phyloP scores from a whole-genome alignment of 31 red algal genomes.

The Endocladia muricata region DNA sequence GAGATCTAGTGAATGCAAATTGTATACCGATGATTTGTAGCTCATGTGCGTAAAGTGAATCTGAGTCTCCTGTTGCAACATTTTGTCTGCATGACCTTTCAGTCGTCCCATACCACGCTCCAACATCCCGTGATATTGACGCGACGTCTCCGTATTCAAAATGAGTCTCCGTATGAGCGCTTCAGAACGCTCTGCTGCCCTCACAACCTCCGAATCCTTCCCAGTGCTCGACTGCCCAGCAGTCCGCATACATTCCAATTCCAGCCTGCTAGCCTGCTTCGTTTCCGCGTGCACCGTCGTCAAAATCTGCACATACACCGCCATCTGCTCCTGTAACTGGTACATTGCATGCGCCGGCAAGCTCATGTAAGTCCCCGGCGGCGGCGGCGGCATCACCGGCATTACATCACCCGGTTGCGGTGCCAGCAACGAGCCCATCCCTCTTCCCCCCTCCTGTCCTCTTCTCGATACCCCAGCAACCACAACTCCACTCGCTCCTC shows the following conservation, averaged over 20 bases:
- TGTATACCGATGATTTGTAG: not conserved
- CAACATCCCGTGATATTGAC: slow-evolving; percentile 2
- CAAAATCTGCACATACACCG: slow-evolving; percentile 8
- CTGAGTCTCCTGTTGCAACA: not conserved
- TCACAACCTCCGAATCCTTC: not conserved
- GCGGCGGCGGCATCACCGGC: not conserved
- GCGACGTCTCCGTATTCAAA: not conserved
- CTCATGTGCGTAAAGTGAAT: not conserved
- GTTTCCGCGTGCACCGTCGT: slow-evolving; percentile 8
- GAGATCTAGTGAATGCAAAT: slow-evolving; percentile 13
- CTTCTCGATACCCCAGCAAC: not conserved
- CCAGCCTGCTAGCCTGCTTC: not conserved
- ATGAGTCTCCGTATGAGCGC: not conserved
- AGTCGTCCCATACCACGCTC: not conserved
- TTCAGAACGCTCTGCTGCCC: slow-evolving; percentile 7
- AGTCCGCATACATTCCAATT: not conserved
- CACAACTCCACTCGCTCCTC: not conserved
- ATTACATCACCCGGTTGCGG: not conserved
- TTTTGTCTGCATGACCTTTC: not conserved
- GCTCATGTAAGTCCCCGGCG: not conserved
- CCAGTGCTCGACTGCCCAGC: not conserved
- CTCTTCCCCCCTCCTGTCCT: not conserved
- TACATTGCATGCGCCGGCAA: not conserved
- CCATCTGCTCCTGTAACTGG: slow-evolving; percentile 1
- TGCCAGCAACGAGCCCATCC: not conserved